phyloP scores from a whole-genome alignment of 2,329 filamentous ascomycete genomes.

The Didymella exigua region DNA sequence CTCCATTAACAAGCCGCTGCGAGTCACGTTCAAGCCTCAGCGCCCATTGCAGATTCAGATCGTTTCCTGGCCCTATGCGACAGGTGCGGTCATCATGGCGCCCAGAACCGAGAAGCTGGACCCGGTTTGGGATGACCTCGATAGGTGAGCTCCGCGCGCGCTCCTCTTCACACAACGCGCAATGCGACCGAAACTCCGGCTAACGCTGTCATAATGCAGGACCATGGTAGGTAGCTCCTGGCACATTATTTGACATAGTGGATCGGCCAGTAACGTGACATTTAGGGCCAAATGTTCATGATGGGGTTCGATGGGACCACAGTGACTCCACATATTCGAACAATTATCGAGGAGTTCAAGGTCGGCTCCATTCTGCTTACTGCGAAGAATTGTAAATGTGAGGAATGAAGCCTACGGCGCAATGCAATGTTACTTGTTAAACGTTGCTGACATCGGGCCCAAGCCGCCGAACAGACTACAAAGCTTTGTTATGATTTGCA shows the following conservation, averaged over 20 bases:
- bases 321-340: constrained; percentile 81
- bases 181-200: constrained; percentile 37
- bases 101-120: constrained; percentile 52
- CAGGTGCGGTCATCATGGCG: constrained; percentile 60
- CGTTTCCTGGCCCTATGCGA: constrained; percentile 32
- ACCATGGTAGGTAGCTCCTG: constrained; percentile 49
- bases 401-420: constrained; percentile 32
- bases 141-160: constrained; percentile 64
- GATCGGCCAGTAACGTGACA: constrained; percentile 46
- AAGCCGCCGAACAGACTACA: constrained; percentile 90
- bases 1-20: constrained; percentile 40
- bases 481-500: constrained; percentile 88
- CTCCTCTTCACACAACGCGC: constrained; percentile 26
- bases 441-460: constrained; percentile 29
- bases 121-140: constrained; percentile 71
- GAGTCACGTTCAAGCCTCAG: constrained; percentile 43
- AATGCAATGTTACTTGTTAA: constrained; percentile 12
- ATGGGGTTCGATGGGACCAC: constrained; percentile 87
- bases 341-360: constrained; percentile 81
- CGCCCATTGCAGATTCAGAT: constrained; percentile 33
- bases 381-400: constrained; percentile 85
- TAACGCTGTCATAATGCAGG: constrained; percentile 49
- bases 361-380: constrained; percentile 86
- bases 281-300: constrained; percentile 78
- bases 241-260: constrained; percentile 21